Evolutionary conservation across 1,139 yeast genomes (phyloP).

Genomic region (Suhomyces chickasaworum): DNA sequence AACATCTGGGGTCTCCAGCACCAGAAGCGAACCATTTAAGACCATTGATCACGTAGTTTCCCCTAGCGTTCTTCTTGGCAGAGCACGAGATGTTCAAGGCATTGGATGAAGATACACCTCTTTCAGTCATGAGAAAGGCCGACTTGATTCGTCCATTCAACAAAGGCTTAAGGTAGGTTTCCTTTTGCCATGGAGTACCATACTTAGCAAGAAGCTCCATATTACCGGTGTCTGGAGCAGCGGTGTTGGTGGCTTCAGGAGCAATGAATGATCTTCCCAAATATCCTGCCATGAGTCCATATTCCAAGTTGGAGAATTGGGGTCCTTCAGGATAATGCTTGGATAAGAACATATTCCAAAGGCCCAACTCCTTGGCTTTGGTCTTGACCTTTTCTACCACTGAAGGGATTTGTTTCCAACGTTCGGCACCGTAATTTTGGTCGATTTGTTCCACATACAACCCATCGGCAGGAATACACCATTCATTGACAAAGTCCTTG

Average conservation of each 20-base stretch:
- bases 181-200: constrained; percentile 55
- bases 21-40: constrained; percentile 79
- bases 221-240: constrained; percentile 77
- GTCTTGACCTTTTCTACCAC: constrained; percentile 54
- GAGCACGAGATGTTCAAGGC: constrained; percentile 62
- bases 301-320: constrained; percentile 65
- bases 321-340: constrained; percentile 62
- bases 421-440: constrained; percentile 37
- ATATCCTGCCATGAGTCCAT: constrained; percentile 70
- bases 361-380: constrained; percentile 57
- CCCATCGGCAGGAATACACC: constrained; percentile 61
- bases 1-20: constrained; percentile 70
- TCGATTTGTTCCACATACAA: constrained; percentile 43
- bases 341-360: constrained; percentile 68
- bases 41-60: constrained; percentile 61
- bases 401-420: constrained; percentile 57
- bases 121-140: constrained; percentile 74
- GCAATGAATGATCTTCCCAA: constrained; percentile 60
- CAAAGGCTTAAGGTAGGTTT: constrained; percentile 57
- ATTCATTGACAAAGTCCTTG: constrained; percentile 58
- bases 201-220: constrained; percentile 69
- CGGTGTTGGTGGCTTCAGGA: constrained; percentile 65
- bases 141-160: constrained; percentile 62
- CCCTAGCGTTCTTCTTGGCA: constrained; percentile 46
- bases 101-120: constrained; percentile 65